Conservation (phyloP, 495 filamentous ascomycete species). For the Aspergillus cristatus region DNA sequence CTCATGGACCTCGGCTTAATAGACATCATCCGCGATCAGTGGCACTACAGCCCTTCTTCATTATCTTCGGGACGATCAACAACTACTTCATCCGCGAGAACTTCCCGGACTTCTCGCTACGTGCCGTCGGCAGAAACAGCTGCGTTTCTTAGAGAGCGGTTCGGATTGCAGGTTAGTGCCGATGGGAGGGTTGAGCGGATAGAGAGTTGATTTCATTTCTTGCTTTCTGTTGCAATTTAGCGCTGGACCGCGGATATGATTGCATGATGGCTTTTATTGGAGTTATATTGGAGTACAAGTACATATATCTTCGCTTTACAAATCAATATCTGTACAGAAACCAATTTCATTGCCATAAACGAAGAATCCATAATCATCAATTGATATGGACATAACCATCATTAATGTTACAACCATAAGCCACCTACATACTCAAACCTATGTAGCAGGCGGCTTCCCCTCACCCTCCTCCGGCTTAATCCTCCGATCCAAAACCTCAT, state of each 20-base stretch:
- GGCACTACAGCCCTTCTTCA: conserved; percentile 28
- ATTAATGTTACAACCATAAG: conserved; percentile 8
- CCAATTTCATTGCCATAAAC: too few species aligned
- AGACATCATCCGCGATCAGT: conserved; percentile 56
- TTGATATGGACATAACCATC: conserved; percentile 3
- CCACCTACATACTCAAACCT: neutral
- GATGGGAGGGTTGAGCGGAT: conserved; percentile 32
- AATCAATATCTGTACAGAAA: too few species aligned
- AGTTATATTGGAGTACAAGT: too few species aligned
- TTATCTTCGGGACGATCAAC: too few species aligned
- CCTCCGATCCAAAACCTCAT: conserved; percentile 68
- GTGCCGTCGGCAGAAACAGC: conserved; percentile 31
- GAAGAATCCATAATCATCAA: too few species aligned
- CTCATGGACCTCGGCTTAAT: conserved; percentile 62
- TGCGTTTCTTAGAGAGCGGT: conserved; percentile 33
- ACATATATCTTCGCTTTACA: too few species aligned
- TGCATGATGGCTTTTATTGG: too few species aligned
- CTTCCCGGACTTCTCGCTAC: conserved; percentile 18
- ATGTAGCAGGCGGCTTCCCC: conserved; percentile 12
- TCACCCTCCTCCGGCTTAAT: conserved; percentile 24
- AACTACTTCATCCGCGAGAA: neutral
- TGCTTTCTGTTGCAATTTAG: neutral
- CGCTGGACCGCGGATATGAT: too few species aligned
- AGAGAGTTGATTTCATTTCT: conserved; percentile 8
- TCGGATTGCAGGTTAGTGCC: conserved; percentile 32